Conservation (phyloP, 2,329 filamentous ascomycete genomes). For the Exophiala viscosa region DNA sequence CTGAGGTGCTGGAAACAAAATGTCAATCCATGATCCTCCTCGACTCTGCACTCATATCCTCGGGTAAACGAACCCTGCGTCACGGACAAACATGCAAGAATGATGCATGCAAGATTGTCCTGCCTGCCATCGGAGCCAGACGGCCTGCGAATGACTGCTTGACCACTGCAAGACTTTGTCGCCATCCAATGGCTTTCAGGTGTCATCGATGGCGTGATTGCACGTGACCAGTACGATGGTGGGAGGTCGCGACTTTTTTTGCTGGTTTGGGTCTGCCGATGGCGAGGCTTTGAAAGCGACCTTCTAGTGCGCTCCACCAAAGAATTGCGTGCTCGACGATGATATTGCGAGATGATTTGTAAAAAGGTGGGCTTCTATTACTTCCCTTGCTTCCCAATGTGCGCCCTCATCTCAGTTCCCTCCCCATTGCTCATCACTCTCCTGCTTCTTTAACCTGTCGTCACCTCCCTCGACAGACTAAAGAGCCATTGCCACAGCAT, state of each 20-base stretch:
- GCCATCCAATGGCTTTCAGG: not conserved
- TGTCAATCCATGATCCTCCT: not conserved
- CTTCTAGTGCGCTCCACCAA: slow-evolving; percentile 17
- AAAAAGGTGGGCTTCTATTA: slow-evolving; percentile 20
- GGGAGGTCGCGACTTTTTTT: not conserved
- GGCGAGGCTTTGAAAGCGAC: slow-evolving; percentile 18
- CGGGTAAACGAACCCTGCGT: not conserved
- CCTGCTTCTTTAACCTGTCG: not conserved
- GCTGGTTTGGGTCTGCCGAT: slow-evolving; percentile 8
- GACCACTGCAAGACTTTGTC: not conserved
- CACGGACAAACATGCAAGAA: not conserved
- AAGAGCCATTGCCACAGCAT: slow-evolving; percentile 6
- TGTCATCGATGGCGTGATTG: slow-evolving; percentile 19
- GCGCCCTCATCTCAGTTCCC: slow-evolving; percentile 2
- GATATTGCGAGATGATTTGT: slow-evolving; percentile 24
- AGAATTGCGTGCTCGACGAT: slow-evolving; percentile 25
- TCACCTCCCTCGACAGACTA: not conserved
- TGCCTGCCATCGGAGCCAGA: not conserved
- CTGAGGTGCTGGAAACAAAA: not conserved
- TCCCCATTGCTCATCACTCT: slow-evolving; percentile 6
- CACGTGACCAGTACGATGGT: slow-evolving; percentile 12
- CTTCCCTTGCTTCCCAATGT: not conserved
- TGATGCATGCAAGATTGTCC: not conserved
- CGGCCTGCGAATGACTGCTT: not conserved
- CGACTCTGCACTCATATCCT: not conserved